Base-by-base conservation (phyloP, 208 protist species). In the Acanthamoeba culbertsoni region DNA sequence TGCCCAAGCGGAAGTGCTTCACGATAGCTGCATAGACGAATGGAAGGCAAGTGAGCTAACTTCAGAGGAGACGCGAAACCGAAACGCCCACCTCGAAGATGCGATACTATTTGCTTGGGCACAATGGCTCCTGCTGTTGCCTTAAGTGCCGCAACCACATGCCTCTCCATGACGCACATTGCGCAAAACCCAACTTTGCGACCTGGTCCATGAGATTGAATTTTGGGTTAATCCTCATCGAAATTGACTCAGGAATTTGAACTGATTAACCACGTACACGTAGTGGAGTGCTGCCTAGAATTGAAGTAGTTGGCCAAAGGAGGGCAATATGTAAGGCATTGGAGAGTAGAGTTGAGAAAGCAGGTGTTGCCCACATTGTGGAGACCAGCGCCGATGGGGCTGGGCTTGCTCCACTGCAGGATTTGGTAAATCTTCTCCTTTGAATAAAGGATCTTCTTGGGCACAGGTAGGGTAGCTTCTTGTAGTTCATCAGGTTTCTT, bases 311-410 rank as follows among this genome's bases (percentile, higher is more conserved):
- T 95, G 45, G 94, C 94, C 0, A 98, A 84, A 42, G 96, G 93
- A 33, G 95, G 82, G 31, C 96, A 97, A 79, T 98, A 97, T 12
- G 92, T 96, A 1, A 98, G 94, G 93, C 97, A 98, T 88, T 98
- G 97, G 1, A 98, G 59, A 0, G 96, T 95, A 23, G 95, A 86
- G 82, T 98, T 98, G 51, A 98, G 51, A 79, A 98, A 98, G 93
- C 97, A 98, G 1, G 97, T 98, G 96, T 98, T 98, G 48, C 97
- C 97, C 31, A 97, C 31, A 79, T 97, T 97, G n/a, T 57, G 51
- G 1, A 97, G 94, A 57, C 97, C 97, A 4, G 93, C 53, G 23
- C 96, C 96, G 62, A 97, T 93, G 10, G 23, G 3, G 26, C 33
- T 82, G n/a, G 53, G 48, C 23, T 93, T 35, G n/a, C 16, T 48